These are phyloP conservation scores for Pythium insidiosum DNA, from an alignment of 352 stramenopile species.

Conservation along the genomic window DNA sequence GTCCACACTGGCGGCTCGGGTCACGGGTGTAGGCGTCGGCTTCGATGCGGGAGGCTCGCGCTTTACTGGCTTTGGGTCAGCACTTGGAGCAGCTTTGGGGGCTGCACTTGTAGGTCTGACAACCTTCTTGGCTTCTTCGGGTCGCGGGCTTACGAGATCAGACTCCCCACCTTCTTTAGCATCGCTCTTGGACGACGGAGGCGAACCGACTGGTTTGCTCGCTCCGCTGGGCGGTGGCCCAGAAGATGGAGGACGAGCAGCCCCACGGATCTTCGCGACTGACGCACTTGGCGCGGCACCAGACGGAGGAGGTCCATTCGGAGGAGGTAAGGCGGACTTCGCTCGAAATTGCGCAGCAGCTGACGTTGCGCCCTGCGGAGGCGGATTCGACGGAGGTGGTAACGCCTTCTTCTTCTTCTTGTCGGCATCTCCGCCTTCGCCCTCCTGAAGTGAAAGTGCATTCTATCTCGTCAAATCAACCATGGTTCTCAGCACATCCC, in stretches of 20 bases:
- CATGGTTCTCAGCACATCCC: background rate
- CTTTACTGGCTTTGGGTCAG: background rate
- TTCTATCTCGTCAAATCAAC: background rate
- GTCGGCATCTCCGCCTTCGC: slow-evolving; percentile 5
- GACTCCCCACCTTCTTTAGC: slow-evolving; percentile 15
- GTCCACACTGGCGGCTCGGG: too few relatives aligned
- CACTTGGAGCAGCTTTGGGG: background rate
- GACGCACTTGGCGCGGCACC: slow-evolving; percentile 41
- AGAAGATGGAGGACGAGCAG: slow-evolving; percentile 31
- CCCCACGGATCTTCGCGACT: slow-evolving; percentile 66
- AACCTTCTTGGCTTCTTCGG: slow-evolving; percentile 12
- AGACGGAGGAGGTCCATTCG: slow-evolving; percentile 50
- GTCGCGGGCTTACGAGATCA: background rate
- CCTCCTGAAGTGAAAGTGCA: too few relatives aligned
- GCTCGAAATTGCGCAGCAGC: slow-evolving; percentile 59
- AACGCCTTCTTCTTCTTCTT: slow-evolving; percentile 63
- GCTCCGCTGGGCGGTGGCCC: slow-evolving; percentile 20
- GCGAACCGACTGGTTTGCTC: background rate
- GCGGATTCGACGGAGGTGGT: slow-evolving; percentile 57
- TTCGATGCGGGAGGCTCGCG: slow-evolving; percentile 15
- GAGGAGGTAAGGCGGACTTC: slow-evolving; percentile 50
- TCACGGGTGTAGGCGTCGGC: slow-evolving; percentile 9
- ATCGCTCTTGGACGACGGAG: slow-evolving; percentile 13
- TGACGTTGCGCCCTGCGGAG: slow-evolving; percentile 42
- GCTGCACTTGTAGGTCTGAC: slow-evolving; percentile 12